phyloP scores from a whole-genome alignment of 1,139 yeast species.

The Suhomyces maxii region DNA sequence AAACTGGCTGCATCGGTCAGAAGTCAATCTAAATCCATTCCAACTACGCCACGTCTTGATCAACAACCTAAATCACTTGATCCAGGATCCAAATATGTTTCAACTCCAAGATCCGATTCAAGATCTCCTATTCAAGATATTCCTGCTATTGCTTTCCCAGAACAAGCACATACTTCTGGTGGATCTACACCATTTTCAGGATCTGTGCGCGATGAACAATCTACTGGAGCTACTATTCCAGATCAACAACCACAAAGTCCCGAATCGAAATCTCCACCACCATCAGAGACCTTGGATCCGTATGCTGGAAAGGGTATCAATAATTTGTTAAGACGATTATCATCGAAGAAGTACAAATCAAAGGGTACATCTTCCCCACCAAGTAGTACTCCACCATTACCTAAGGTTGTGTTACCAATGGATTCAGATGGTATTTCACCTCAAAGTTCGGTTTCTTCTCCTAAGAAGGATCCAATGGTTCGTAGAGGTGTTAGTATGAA shows the following conservation, averaged over 20 bases:
- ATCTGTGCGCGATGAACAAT: conserved; percentile 10
- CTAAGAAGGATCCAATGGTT: conserved; percentile 46
- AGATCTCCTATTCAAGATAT: conserved; percentile 7
- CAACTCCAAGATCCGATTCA: conserved; percentile 3
- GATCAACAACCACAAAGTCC: conserved; percentile 41
- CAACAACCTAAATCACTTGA: conserved; percentile 1
- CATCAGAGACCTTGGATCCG: conserved; percentile 35
- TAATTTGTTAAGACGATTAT: conserved; percentile 40
- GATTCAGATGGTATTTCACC: conserved; percentile 21
- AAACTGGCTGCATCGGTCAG: not conserved
- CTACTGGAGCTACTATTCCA: conserved; percentile 23
- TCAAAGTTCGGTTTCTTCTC: conserved; percentile 14
- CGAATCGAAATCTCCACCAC: conserved; percentile 20
- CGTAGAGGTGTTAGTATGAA: conserved; percentile 66
- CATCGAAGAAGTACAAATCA: conserved; percentile 32
- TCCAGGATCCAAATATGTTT: conserved; percentile 1
- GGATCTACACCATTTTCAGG: conserved; percentile 22
- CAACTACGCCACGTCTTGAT: conserved; percentile 3
- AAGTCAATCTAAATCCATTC: not conserved
- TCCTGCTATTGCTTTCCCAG: conserved; percentile 53
- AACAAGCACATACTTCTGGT: conserved; percentile 66
- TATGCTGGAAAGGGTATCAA: conserved; percentile 33
- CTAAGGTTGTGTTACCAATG: conserved; percentile 19
- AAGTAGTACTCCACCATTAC: conserved; percentile 16
- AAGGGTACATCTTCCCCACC: conserved; percentile 8